Base-by-base conservation (phyloP, 2,329 filamentous ascomycete species). In the Trichoderma hamatum region DNA sequence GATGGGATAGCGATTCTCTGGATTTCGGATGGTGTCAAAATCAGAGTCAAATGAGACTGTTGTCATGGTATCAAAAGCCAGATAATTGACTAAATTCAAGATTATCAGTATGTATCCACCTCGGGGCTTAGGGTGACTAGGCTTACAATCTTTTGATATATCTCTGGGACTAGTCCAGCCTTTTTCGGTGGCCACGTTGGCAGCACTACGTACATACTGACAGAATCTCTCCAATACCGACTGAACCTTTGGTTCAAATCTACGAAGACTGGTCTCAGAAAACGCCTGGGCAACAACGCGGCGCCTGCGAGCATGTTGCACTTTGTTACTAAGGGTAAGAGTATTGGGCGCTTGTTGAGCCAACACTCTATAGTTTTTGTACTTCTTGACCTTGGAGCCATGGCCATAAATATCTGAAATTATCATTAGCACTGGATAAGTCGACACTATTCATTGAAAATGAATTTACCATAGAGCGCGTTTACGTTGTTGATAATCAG, bases 11-110 rank as follows among this genome's bases (percentile, higher is more conserved):
- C 74, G 73, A 16, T 71, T 68, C n/a, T 63, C 69, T 11, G 32
- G 36, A 36, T 52, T 62, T 11, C 39, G 69, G n/a, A 75, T 67
- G n/a, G 59, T 68, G 62, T 72, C 26, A 55, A 69, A 74, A 26
- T 62, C 69, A 49, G 34, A 39, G 32, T 52, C 69, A 62, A 73
- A 75, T 1, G 73, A 69, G 1, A 77, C 65, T 13, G 74, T 70
- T 3, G 70, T 55, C 63, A 77, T 74, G 10, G 74, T 71, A 46
- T 76, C 74, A 54, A 74, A 75, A 16, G 72, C 63, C 26, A 74
- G 59, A 52, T 71, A 70, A 30, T 72, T 73, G 61, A 71, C 69
- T 72, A 16, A 19, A 6, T 32, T 10, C 30, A 10, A 32, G 19
- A 49, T 21, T 9, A 6, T 28, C 19, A 52, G 34, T 26, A 63